Evolutionary conservation across 106 monocot species (phyloP), one percentile per base, ranked within the genome.

Genomic region (Allium fistulosum): DNA sequence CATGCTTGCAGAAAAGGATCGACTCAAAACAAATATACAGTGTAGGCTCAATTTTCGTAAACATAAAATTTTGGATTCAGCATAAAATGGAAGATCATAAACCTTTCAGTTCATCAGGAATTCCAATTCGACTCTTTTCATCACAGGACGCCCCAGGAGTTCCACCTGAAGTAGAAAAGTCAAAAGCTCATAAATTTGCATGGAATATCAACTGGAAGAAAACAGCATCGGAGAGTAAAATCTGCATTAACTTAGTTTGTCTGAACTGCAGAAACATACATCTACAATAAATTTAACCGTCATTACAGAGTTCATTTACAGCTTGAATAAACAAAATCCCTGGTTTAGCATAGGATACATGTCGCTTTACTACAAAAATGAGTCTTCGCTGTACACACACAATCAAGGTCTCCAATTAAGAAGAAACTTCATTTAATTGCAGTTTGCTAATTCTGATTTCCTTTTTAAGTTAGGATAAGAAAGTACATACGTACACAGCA

Each of bases 71-170:
- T 27, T 55, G 8, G 4, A 28, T 18, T 12, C 18, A 4, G 7
- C 26, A 67, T 7, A 10, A 48, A 8, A 63, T 18, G 49, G 58
- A 52, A 18, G 64, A 56, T 57, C 51, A 37, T 37, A 37, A 37
- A 90, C 90, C 90, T 85, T 90, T 85, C 8, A 57, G 62, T 16
- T 85, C 90, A 26, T 90, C 90, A 46, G 74, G 57, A 63, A 69
- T 72, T 28, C 78, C 80, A 58, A 77, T 7, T 13, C 61, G 17
- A 49, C 57, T 76, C 80, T 84, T 86, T 6, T 79, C 90, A 59
- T 77, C 65, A 16, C 45, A 26, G 57, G 53, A 56, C 46, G 72
- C 58, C 57, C 77, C 72, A 57, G 57, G 1, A 13, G 46, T 51
- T 66, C 55, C 69, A 74, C 60, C 77, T 90, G 73, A 17, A 4